These are phyloP conservation scores for Pichia scutulata DNA, from an alignment of 805 yeast genomes.

Conservation along the genomic window DNA sequence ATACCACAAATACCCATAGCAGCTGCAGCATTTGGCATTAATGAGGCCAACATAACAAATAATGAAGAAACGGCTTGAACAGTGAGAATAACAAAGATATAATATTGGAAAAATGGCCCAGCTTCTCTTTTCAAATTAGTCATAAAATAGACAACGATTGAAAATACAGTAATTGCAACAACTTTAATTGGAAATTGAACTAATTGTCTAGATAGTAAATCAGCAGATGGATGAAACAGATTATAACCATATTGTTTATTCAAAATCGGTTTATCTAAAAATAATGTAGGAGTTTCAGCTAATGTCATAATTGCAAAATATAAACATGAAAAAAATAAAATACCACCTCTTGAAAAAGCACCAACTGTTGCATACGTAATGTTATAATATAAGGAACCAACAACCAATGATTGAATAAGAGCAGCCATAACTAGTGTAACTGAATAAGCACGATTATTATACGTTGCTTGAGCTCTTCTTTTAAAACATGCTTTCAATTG, in stretches of 20 bases:
- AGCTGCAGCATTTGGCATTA: slow-evolving; percentile 39
- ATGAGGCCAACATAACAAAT: slow-evolving; percentile 48
- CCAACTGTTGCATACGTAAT: slow-evolving; percentile 43
- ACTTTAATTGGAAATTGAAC: slow-evolving; percentile 52
- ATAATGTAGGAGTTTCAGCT: slow-evolving; percentile 53
- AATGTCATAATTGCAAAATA: slow-evolving; percentile 54
- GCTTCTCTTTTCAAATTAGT: slow-evolving; percentile 43
- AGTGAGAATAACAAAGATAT: slow-evolving; percentile 32
- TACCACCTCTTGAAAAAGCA: slow-evolving; percentile 56
- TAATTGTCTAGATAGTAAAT: slow-evolving; percentile 48
- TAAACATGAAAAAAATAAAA: slow-evolving; percentile 51
- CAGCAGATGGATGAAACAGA: slow-evolving; percentile 60
- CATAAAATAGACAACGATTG: slow-evolving; percentile 43
- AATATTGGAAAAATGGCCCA: slow-evolving; percentile 46
- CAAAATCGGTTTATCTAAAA: slow-evolving; percentile 53
- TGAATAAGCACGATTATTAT: slow-evolving; percentile 51
- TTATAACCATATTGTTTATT: slow-evolving; percentile 60
- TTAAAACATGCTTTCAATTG: slow-evolving; percentile 45
- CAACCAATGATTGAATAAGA: slow-evolving; percentile 47
- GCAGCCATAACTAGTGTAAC: slow-evolving; percentile 43
- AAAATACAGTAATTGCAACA: slow-evolving; percentile 40
- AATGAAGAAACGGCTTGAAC: slow-evolving; percentile 42
- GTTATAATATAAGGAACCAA: slow-evolving; percentile 54
- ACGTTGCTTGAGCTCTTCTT: slow-evolving; percentile 47
- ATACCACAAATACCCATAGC: slow-evolving; percentile 60